Conservation (phyloP, 208 protist genomes). For the Jaenimonas drosophilae region DNA sequence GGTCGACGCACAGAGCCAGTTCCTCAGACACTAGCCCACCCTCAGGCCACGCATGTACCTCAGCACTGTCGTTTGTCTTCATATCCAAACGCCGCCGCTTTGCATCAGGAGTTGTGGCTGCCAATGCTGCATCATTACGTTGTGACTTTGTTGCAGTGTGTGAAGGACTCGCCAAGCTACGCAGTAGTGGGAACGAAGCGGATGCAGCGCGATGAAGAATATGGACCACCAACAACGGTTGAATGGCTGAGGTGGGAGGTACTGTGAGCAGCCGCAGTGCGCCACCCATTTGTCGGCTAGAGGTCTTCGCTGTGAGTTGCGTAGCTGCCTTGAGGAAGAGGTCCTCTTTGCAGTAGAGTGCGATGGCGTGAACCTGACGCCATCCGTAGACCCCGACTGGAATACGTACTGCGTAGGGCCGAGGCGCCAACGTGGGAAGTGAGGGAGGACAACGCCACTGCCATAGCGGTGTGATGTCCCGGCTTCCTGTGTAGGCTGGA, state of each 20-base stretch:
- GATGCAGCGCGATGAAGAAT: slow-evolving; percentile 45
- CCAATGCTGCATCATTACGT: not conserved
- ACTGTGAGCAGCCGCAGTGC: not conserved
- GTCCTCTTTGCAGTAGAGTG: slow-evolving; percentile 41
- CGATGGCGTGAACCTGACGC: slow-evolving; percentile 41
- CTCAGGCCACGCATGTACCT: too few relatives aligned
- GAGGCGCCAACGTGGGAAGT: slow-evolving; percentile 49
- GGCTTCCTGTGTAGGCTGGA: slow-evolving; percentile 12
- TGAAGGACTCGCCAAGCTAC: not conserved
- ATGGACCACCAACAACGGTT: slow-evolving; percentile 44
- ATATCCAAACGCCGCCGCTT: too few relatives aligned
- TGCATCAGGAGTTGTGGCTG: too few relatives aligned
- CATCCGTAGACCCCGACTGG: slow-evolving; percentile 43
- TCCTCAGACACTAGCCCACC: slow-evolving; percentile 38
- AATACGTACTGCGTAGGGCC: slow-evolving; percentile 33
- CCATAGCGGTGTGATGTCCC: slow-evolving; percentile 38
- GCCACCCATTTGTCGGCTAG: not conserved
- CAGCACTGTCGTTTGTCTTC: too few relatives aligned
- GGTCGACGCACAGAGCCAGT: slow-evolving; percentile 51
- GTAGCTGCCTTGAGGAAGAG: slow-evolving; percentile 45
- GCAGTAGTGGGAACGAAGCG: slow-evolving; percentile 14
- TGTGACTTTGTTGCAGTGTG: not conserved
- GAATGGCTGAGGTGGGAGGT: not conserved
- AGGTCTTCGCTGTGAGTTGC: slow-evolving; percentile 12
- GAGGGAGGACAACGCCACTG: slow-evolving; percentile 52